Evolutionary conservation across 2,329 filamentous ascomycete species (phyloP).

Genomic region (Monosporascus sp.): DNA sequence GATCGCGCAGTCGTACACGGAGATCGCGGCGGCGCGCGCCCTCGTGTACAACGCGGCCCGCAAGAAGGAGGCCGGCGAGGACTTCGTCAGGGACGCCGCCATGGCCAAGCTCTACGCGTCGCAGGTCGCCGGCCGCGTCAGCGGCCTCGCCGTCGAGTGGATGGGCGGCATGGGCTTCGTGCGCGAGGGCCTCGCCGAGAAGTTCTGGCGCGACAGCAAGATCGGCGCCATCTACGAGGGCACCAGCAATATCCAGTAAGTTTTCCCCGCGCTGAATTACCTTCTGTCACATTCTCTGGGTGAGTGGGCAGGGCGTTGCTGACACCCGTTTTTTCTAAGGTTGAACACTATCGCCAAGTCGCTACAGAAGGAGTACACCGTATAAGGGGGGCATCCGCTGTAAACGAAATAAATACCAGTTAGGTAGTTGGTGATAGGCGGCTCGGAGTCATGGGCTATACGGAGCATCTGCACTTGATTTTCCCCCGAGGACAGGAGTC

Average conservation of each 20-base stretch:
- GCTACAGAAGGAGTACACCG: constrained; percentile 56
- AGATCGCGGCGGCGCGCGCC: constrained; percentile 85
- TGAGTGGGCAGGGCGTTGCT: constrained; percentile 7
- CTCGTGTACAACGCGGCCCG: constrained; percentile 93
- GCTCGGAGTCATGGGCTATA: not conserved
- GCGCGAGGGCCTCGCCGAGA: constrained; percentile 91
- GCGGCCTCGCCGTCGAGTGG: constrained; percentile 88
- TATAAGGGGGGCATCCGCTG: constrained; percentile 16
- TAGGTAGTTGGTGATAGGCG: not conserved
- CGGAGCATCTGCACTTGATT: not conserved
- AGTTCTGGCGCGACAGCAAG: constrained; percentile 97
- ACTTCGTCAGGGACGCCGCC: constrained; percentile 91
- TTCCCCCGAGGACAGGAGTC: too few species aligned
- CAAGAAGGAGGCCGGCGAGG: constrained; percentile 95
- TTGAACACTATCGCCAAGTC: constrained; percentile 60
- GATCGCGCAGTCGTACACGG: constrained; percentile 90
- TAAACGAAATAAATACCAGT: not conserved
- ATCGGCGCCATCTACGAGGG: constrained; percentile 98
- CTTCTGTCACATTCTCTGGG: not conserved
- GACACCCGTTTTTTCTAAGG: constrained; percentile 27
- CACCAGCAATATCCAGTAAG: constrained; percentile 69
- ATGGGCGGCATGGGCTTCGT: constrained; percentile 99
- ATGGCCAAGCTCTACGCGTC: constrained; percentile 97
- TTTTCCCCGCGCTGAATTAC: constrained; percentile 10
- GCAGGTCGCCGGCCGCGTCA: constrained; percentile 85